phyloP scores from a whole-genome alignment of 306 rosid genomes.

The cucumber (Cucumis sativus) region DNA sequence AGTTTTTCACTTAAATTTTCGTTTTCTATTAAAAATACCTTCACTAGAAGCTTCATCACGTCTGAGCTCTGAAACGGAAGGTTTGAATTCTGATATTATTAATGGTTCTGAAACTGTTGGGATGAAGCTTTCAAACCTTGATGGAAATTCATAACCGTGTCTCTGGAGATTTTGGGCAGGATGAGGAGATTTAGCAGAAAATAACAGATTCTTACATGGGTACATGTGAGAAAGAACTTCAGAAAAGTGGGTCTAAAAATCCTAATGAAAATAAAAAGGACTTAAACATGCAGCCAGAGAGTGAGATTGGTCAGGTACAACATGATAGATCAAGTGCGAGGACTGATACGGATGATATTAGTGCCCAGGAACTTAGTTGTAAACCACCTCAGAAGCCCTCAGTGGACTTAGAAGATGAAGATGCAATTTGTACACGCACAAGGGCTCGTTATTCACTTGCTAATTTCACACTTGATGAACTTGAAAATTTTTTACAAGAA shows the following conservation, averaged over 20 bases:
- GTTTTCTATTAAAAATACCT: conserved; percentile 47
- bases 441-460: conserved; percentile 92
- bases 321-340: conserved; percentile 17
- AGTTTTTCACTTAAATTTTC: background rate
- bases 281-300: conserved; percentile 20
- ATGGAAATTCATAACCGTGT: conserved; percentile 15
- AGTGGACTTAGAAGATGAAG: conserved; percentile 37
- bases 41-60: conserved; percentile 81
- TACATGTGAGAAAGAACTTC: conserved; percentile 20
- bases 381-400: conserved; percentile 14
- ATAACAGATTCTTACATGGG: conserved; percentile 17
- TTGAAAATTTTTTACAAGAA: conserved; percentile 91
- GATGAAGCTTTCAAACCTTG: conserved; percentile 15
- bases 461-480: conserved; percentile 84
- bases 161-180: conserved; percentile 33
- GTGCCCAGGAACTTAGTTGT: background rate
- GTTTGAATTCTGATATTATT: conserved; percentile 44
- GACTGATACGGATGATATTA: conserved; percentile 8
- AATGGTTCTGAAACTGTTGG: conserved; percentile 19
- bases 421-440: conserved; percentile 79
- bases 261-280: conserved; percentile 7
- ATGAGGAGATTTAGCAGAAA: conserved; percentile 46
- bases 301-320: conserved; percentile 28
- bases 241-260: conserved; percentile 10
- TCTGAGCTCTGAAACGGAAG: conserved; percentile 76